These are phyloP conservation scores for Tetracladium maxilliforme DNA, from an alignment of 2,329 filamentous ascomycete genomes.

Conservation along the genomic window DNA sequence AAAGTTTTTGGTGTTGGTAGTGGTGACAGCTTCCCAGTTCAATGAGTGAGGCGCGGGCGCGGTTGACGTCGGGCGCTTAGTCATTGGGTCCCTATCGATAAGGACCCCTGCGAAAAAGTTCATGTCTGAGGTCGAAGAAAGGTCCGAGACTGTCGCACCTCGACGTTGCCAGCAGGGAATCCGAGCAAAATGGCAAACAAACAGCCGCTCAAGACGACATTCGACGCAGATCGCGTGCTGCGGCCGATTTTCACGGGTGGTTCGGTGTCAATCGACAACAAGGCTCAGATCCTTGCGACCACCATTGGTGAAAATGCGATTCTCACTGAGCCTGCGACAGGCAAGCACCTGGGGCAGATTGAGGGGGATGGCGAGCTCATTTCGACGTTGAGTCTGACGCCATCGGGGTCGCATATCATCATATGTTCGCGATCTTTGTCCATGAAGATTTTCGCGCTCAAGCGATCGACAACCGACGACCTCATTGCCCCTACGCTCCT, in stretches of 20 bases:
- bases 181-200: conserved; percentile 43
- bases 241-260: conserved; percentile 92
- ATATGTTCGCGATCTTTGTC: conserved; percentile 90
- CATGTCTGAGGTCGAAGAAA: no score
- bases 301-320: conserved; percentile 86
- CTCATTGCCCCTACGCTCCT: conserved; percentile 52
- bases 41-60: no score
- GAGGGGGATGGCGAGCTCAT: conserved; percentile 82
- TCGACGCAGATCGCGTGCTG: conserved; percentile 69
- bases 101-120: no score
- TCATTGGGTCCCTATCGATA: no score
- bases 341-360: conserved; percentile 67
- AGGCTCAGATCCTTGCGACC: conserved; percentile 71
- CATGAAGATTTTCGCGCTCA: conserved; percentile 79
- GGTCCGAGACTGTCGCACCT: no score
- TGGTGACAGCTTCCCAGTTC: no score
- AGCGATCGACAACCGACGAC: conserved; percentile 35
- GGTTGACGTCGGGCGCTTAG: no score
- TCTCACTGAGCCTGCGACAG: conserved; percentile 71
- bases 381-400: conserved; percentile 66
- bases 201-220: conserved; percentile 68
- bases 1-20: no score
- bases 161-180: no score
- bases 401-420: conserved; percentile 74
- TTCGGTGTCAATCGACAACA: conserved; percentile 67